These are phyloP conservation scores for Crepidotus variabilis DNA, from an alignment of 768 basidiomycete genomes.

Conservation along the genomic window DNA sequence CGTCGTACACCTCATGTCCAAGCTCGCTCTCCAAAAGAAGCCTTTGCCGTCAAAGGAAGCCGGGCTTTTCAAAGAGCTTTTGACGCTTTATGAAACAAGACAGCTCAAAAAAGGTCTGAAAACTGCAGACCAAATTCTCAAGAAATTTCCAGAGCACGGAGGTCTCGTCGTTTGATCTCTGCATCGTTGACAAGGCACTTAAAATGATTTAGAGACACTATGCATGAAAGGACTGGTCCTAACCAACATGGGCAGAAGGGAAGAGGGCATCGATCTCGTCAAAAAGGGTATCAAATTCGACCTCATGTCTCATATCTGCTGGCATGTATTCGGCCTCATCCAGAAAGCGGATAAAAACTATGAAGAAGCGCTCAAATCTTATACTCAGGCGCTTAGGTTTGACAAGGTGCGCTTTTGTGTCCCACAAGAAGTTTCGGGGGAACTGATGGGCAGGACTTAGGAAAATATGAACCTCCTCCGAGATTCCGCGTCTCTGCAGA, in stretches of 20 bases:
- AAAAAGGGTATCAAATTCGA: conserved; percentile 82
- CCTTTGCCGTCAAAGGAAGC: conserved; percentile 78
- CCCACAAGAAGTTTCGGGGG: not conserved
- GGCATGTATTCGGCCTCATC: conserved; percentile 97
- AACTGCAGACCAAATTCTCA: conserved; percentile 89
- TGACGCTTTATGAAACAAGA: conserved; percentile 84
- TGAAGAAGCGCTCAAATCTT: conserved; percentile 90
- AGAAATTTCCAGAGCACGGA: conserved; percentile 94
- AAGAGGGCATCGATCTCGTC: conserved; percentile 79
- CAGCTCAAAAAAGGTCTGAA: conserved; percentile 89
- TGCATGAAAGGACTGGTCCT: conserved; percentile 94
- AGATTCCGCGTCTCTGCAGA: conserved; percentile 85
- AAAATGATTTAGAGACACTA: conserved; percentile 66
- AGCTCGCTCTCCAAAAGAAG: conserved; percentile 39
- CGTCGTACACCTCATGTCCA: conserved; percentile 29
- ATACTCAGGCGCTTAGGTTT: conserved; percentile 81
- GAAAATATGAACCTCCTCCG: conserved; percentile 93
- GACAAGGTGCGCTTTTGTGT: conserved; percentile 64
- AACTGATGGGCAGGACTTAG: conserved; percentile 33
- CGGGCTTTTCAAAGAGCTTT: conserved; percentile 79
- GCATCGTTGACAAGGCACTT: not conserved
- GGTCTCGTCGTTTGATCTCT: conserved; percentile 46
- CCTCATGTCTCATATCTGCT: conserved; percentile 88
- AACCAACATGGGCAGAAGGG: conserved; percentile 75
- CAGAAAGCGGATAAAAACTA: conserved; percentile 95